Evolutionary conservation across 345 rosid species (phyloP), one percentile per base, ranked within the genome.

Genomic region (Hibiscus trionum): DNA sequence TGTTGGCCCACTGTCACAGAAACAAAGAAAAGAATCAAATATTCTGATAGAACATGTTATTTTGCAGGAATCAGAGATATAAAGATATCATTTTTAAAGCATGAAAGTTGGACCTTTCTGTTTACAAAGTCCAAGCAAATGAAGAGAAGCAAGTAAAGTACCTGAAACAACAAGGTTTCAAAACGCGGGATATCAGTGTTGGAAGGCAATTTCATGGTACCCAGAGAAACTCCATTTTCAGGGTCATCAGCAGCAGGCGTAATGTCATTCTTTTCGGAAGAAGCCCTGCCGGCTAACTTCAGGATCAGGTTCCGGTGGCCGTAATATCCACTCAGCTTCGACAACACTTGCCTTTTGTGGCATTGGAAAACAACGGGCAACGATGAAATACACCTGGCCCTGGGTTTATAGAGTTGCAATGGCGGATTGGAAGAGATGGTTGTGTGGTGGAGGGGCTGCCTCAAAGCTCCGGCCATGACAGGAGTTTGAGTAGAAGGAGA

Each of bases 1-100:
- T 91, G 77, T 93, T 91, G 1, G 87, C 97, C 98, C 98, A 93
- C 98, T 93, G 87, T 72, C 17, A 31, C 3, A 17, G 44, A 55
- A 56, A 61, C 76, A 68, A 47, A n/a, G 31, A 46, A 35, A 49
- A 42, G 27, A 26, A 50, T 47, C 52, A 70, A 50, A 12, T 37
- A 27, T 16, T 24, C 35, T 24, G 70, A 66, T 24, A 24, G 19
- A 26, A 66, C 17, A 66, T 2, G 19, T 3, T 14, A 14, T 7
- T 24, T 66, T 66, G 37, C 11, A n/a, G 53, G 53, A 3, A 65
- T 12, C 1, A 15, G 52, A 64, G 4, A 11, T 64, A 4, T 11
- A 19, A 64, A 9, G 68, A 37, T 15, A 5, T 7, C 68, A 11
- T 7, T 39, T 39, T n/a, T 35, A 63, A 37, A 17, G 49, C 49